Evolutionary conservation across 371 early-diverging fungal genomes (phyloP).

Genomic region (Quaeritorhiza haematococci): DNA sequence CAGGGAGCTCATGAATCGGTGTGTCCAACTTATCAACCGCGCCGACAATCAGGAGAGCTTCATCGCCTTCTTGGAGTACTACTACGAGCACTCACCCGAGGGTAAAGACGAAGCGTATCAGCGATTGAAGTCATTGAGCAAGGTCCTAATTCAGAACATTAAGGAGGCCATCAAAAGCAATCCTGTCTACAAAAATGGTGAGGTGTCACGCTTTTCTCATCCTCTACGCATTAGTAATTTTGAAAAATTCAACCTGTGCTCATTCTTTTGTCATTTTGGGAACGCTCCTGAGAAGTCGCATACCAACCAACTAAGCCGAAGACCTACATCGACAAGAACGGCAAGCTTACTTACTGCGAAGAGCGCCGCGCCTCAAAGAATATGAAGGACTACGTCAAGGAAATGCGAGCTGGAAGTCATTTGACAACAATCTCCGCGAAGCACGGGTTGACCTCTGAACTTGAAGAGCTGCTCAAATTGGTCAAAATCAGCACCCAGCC

Average conservation of each 20-base stretch:
- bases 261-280: background rate
- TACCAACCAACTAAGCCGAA: slow-evolving; percentile 74
- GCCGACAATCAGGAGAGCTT: slow-evolving; percentile 58
- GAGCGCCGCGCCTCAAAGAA: slow-evolving; percentile 45
- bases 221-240: background rate
- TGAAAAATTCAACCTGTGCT: background rate
- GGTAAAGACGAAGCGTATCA: slow-evolving; percentile 79
- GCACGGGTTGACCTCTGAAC: slow-evolving; percentile 15
- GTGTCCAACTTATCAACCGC: slow-evolving; percentile 90
- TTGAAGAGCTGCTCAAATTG: slow-evolving; percentile 47
- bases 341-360: slow-evolving; percentile 80
- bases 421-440: slow-evolving; percentile 34
- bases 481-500: slow-evolving; percentile 22
- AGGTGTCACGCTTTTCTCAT: slow-evolving; percentile 29
- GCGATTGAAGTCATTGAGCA: slow-evolving; percentile 73
- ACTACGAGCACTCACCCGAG: slow-evolving; percentile 54
- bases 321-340: slow-evolving; percentile 71
- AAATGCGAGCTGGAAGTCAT: slow-evolving; percentile 35
- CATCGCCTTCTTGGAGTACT: slow-evolving; percentile 82
- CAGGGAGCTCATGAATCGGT: slow-evolving; percentile 87
- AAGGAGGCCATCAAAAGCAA: slow-evolving; percentile 66
- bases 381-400: slow-evolving; percentile 49
- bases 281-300: slow-evolving; percentile 23
- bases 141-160: slow-evolving; percentile 83
- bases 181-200: slow-evolving; percentile 85